A percentile compares a stretch with the other conserved stretches of the same genome.
These are phyloP conservation scores for Colletotrichum tropicicola DNA, from an alignment of 2,329 filamentous ascomycete species.

Conservation along the genomic window DNA sequence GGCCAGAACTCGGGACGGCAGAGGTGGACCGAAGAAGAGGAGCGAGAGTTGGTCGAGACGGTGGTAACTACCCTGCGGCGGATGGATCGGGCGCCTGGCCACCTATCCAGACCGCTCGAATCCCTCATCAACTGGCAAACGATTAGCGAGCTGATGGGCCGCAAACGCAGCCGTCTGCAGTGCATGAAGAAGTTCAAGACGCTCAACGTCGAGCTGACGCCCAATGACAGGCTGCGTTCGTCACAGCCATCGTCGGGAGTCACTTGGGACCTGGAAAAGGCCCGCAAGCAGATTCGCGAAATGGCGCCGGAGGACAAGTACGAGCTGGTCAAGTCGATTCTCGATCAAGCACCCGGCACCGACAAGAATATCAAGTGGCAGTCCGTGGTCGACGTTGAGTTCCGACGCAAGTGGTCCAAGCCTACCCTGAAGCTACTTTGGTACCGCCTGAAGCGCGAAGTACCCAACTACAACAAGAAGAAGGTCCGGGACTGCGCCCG, in stretches of 20 bases:
- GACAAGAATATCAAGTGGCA: slow-evolving; percentile 62
- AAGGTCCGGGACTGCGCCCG: slow-evolving; percentile 45
- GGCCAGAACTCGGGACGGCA: slow-evolving; percentile 58
- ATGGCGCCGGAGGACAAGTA: slow-evolving; percentile 57
- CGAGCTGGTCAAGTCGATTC: slow-evolving; percentile 52
- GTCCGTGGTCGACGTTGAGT: slow-evolving; percentile 50
- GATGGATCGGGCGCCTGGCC: slow-evolving; percentile 51
- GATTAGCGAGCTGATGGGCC: slow-evolving; percentile 70
- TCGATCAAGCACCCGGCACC: slow-evolving; percentile 45
- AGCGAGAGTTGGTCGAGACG: slow-evolving; percentile 58
- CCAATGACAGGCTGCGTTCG: slow-evolving; percentile 43
- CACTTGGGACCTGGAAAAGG: slow-evolving; percentile 53
- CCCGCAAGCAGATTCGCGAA: slow-evolving; percentile 49
- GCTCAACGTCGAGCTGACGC: slow-evolving; percentile 45
- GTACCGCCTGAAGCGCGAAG: slow-evolving; percentile 46
- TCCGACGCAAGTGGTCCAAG: slow-evolving; percentile 48
- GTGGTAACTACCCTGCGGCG: slow-evolving; percentile 62
- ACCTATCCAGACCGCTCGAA: slow-evolving; percentile 42
- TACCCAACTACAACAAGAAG: slow-evolving; percentile 42
- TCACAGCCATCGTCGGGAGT: slow-evolving; percentile 42
- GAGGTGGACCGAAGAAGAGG: slow-evolving; percentile 70
- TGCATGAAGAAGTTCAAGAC: slow-evolving; percentile 74
- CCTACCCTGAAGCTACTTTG: slow-evolving; percentile 48
- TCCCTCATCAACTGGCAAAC: slow-evolving; percentile 71
- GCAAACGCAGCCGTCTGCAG: slow-evolving; percentile 71